Conservation (phyloP, 768 basidiomycete genomes). For the Myochromella boudieri region DNA sequence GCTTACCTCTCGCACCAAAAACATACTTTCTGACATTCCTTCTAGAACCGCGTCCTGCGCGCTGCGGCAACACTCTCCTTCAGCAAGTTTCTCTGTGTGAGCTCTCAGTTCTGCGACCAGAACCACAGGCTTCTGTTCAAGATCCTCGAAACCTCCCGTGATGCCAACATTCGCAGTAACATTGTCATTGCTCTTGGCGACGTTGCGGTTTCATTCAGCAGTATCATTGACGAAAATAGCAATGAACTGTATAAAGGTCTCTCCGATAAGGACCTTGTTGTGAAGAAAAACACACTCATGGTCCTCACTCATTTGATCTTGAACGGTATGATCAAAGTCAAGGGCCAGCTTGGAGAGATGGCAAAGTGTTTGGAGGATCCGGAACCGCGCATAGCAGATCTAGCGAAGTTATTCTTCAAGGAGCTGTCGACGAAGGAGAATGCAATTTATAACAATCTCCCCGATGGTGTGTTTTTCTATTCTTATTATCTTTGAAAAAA, state of each 20-base stretch:
- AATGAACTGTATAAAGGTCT: conserved; percentile 94
- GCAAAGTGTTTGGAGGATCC: conserved; percentile 97
- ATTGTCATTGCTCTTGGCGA: conserved; percentile 98
- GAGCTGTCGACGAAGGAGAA: conserved; percentile 97
- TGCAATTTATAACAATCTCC: conserved; percentile 97
- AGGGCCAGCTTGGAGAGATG: conserved; percentile 99
- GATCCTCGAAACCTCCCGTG: conserved; percentile 88
- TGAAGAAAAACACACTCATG: conserved; percentile 99
- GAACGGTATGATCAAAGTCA: conserved; percentile 99
- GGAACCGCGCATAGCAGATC: conserved; percentile 82
- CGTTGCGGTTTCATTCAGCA: conserved; percentile 97
- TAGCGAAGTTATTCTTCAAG: conserved; percentile 97
- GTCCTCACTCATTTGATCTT: conserved; percentile 95
- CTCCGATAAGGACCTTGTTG: conserved; percentile 79
- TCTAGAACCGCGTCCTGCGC: conserved; percentile 80
- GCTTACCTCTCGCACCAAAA: neutral
- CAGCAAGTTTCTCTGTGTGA: conserved; percentile 96
- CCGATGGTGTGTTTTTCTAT: conserved; percentile 65
- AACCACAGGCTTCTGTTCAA: conserved; percentile 90
- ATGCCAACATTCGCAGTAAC: conserved; percentile 89
- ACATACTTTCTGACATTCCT: conserved; percentile 6
- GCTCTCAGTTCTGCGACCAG: conserved; percentile 89
- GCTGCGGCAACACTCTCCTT: conserved; percentile 87
- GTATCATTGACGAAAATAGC: conserved; percentile 95
- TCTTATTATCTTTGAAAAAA: conserved; percentile 1